A percentile compares a stretch with the other conserved stretches of the same genome.
phyloP scores from a whole-genome alignment of 169 alveolate species.

The Miamiensis avidus region DNA sequence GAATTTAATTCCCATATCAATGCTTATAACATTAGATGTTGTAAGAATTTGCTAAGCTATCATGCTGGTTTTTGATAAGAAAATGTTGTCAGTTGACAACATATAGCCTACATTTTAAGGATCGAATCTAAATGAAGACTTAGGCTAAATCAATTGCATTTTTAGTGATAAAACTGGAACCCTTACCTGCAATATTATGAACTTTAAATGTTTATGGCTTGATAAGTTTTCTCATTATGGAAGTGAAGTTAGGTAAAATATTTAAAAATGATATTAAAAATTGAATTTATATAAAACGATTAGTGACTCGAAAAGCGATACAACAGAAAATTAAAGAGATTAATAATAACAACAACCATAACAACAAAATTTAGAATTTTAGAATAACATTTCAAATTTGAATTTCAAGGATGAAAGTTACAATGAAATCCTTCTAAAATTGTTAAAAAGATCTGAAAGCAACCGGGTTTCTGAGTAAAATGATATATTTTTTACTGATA shows the following conservation, averaged over 20 bases:
- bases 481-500: conserved; percentile 48
- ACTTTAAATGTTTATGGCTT: conserved; percentile 53
- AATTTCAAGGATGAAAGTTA: no score
- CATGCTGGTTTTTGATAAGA: neutral
- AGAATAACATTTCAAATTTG: no score
- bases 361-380: neutral
- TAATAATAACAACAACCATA: conserved; percentile 18
- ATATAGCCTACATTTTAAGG: neutral
- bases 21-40: neutral
- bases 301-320: neutral
- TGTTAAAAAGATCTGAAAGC: neutral
- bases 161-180: conserved; percentile 83
- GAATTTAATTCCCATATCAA: neutral
- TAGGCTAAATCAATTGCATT: conserved; percentile 68
- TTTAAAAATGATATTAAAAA: no score
- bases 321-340: neutral
- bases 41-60: neutral
- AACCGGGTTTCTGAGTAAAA: neutral
- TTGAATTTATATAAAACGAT: no score
- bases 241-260: neutral
- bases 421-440: no score
- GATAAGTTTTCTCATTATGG: conserved; percentile 51
- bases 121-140: conserved; percentile 56
- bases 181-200: conserved; percentile 71
- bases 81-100: neutral